Evolutionary conservation across 352 stramenopile species (phyloP).

Genomic region (Pythium monospermum): DNA sequence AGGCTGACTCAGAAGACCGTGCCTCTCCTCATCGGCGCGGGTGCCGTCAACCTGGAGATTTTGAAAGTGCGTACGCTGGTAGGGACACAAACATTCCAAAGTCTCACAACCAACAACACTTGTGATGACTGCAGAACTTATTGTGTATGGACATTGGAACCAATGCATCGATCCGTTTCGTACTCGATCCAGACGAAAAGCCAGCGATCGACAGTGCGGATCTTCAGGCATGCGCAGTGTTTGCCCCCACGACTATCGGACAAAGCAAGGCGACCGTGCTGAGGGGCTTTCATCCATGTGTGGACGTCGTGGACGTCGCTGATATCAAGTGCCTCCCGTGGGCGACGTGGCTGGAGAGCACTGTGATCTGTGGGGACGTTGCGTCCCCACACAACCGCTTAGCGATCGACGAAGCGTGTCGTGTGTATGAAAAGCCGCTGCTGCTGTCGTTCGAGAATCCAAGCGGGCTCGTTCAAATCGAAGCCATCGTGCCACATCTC

Average conservation of each 20-base stretch:
- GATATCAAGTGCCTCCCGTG: neutral
- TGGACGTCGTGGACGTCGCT: too few relatives aligned
- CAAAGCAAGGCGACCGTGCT: constrained; percentile 1
- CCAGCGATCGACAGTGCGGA: constrained; percentile 3
- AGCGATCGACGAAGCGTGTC: constrained; percentile 4
- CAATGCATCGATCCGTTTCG: neutral
- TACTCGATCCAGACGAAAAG: constrained; percentile 8
- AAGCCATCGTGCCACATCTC: constrained; percentile 6
- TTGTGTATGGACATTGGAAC: neutral
- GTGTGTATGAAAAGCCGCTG: constrained; percentile 9
- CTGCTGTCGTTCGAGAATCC: constrained; percentile 6
- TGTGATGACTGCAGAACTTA: constrained; percentile 14
- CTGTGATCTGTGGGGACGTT: neutral
- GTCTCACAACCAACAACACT: too few relatives aligned
- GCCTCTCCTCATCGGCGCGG: neutral
- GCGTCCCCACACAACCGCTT: neutral
- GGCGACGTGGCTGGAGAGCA: neutral
- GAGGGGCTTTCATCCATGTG: neutral
- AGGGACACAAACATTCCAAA: too few relatives aligned
- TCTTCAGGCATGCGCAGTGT: constrained; percentile 1
- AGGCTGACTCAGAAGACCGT: neutral
- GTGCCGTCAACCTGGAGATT: constrained; percentile 8
- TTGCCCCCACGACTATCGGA: neutral
- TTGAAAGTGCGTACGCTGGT: constrained; percentile 4
- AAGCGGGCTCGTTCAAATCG: neutral